Conservation (phyloP, 2,329 filamentous ascomycete genomes). For the Aspergillus arachidicola region DNA sequence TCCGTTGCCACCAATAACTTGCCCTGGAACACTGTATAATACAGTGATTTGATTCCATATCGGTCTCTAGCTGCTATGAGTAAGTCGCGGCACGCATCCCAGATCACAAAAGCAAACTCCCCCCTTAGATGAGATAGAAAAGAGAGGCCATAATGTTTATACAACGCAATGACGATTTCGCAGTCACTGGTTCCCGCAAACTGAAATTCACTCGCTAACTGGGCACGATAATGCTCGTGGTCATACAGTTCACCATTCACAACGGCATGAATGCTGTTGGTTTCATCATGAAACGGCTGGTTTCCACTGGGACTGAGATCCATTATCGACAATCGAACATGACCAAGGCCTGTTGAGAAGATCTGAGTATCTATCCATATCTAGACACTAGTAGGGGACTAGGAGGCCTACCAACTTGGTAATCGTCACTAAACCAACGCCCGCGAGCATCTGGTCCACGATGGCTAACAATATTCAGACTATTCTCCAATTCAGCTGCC, state of each 20-base stretch:
- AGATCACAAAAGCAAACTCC: slow-evolving; percentile 59
- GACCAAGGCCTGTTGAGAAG: slow-evolving; percentile 38
- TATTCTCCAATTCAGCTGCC: background rate
- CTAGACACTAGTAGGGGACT: too few relatives aligned
- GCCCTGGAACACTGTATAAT: slow-evolving; percentile 49
- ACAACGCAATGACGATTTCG: slow-evolving; percentile 58
- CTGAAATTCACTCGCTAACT: slow-evolving; percentile 42
- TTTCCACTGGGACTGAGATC: slow-evolving; percentile 7
- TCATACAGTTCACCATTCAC: slow-evolving; percentile 64
- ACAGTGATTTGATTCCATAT: slow-evolving; percentile 61
- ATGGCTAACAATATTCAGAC: background rate
- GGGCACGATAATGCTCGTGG: slow-evolving; percentile 47
- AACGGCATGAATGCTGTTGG: slow-evolving; percentile 53
- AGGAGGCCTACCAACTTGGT: background rate
- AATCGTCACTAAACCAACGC: background rate
- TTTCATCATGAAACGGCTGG: slow-evolving; percentile 50
- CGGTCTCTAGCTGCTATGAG: slow-evolving; percentile 57
- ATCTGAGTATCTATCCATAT: too few relatives aligned
- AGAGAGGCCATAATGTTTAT: slow-evolving; percentile 51
- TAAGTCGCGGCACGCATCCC: slow-evolving; percentile 46
- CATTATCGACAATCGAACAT: slow-evolving; percentile 53
- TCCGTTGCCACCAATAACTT: slow-evolving; percentile 55
- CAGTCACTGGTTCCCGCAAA: slow-evolving; percentile 54
- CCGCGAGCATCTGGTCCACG: background rate
- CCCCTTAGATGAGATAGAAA: slow-evolving; percentile 54